phyloP scores from a whole-genome alignment of 371 early-diverging fungal species.

The Nematocida sp. region DNA sequence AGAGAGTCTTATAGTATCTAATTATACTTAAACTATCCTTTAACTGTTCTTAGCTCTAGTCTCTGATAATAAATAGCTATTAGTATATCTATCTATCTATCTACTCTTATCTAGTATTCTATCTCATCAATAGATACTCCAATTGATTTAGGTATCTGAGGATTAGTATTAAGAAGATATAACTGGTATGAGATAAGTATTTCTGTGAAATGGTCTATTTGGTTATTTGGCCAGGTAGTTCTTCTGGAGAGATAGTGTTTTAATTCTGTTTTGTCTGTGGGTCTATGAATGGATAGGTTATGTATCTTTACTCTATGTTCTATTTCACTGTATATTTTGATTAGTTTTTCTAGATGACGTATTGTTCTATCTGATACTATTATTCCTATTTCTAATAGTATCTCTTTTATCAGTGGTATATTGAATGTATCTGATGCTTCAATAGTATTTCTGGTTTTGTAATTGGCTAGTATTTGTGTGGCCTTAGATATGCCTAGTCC shows the following conservation, averaged over 20 bases:
- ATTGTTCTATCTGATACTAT: not conserved
- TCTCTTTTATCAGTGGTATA: not conserved
- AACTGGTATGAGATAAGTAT: not conserved
- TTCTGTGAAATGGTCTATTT: slow-evolving; percentile 4
- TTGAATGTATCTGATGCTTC: not conserved
- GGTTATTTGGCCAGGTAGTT: slow-evolving; percentile 23
- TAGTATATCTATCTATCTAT: too few relatives aligned
- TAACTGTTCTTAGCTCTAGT: too few relatives aligned
- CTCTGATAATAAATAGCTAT: too few relatives aligned
- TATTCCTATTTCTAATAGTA: not conserved
- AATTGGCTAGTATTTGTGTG: too few relatives aligned
- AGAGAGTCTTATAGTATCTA: too few relatives aligned
- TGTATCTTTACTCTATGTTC: slow-evolving; percentile 26
- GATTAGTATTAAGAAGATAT: not conserved
- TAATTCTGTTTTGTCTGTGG: slow-evolving; percentile 1
- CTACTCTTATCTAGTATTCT: too few relatives aligned
- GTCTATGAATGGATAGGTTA: slow-evolving; percentile 16
- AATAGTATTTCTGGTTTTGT: too few relatives aligned
- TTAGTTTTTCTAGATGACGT: not conserved
- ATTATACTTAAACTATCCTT: too few relatives aligned
- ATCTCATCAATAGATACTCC: too few relatives aligned
- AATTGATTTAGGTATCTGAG: not conserved
- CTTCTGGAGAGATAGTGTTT: not conserved
- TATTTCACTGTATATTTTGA: slow-evolving; percentile 18
- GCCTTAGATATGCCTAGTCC: slow-evolving; percentile 87